A percentile compares a stretch with the other conserved stretches of the same genome.
These are phyloP conservation scores for Cryoendolithus antarcticus DNA, from an alignment of 2,329 filamentous ascomycete species.

Conservation along the genomic window DNA sequence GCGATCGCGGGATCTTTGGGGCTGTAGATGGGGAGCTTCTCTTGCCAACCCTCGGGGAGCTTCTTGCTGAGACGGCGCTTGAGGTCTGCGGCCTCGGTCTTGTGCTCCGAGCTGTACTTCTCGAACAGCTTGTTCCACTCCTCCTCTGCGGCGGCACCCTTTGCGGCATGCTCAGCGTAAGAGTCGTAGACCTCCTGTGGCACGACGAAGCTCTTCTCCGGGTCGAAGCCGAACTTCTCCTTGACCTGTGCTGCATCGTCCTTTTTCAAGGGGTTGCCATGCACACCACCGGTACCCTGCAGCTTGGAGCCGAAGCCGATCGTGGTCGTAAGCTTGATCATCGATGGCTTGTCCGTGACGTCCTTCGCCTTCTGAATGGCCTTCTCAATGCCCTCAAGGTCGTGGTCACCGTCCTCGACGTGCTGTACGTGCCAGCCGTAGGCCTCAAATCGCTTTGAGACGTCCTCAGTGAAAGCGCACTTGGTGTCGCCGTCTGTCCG, in stretches of 20 bases:
- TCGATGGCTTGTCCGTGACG: conserved; percentile 88
- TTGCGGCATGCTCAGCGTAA: conserved; percentile 71
- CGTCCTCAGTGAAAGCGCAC: conserved; percentile 93
- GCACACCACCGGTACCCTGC: conserved; percentile 87
- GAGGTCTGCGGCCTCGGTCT: conserved; percentile 69
- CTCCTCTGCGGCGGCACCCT: conserved; percentile 78
- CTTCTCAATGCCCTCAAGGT: conserved; percentile 75
- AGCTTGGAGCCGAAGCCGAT: conserved; percentile 93
- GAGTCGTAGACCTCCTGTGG: conserved; percentile 88
- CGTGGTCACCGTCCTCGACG: conserved; percentile 78
- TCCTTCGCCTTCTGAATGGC: conserved; percentile 76
- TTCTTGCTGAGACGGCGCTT: conserved; percentile 66
- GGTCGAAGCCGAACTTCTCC: conserved; percentile 90
- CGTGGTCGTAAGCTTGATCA: conserved; percentile 95
- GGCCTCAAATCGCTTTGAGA: conserved; percentile 83
- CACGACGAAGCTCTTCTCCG: conserved; percentile 82
- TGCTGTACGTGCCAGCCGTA: conserved; percentile 90
- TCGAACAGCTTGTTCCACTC: conserved; percentile 92
- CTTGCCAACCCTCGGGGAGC: conserved; percentile 94
- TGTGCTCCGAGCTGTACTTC: conserved; percentile 71
- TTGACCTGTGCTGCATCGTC: conserved; percentile 93
- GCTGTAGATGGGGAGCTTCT: conserved; percentile 81
- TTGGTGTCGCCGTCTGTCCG: conserved; percentile 78
- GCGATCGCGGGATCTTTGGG: conserved; percentile 72
- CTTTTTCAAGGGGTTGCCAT: conserved; percentile 89